Conservation (phyloP, 495 filamentous ascomycete genomes). For the Aspergillus mulundensis region DNA sequence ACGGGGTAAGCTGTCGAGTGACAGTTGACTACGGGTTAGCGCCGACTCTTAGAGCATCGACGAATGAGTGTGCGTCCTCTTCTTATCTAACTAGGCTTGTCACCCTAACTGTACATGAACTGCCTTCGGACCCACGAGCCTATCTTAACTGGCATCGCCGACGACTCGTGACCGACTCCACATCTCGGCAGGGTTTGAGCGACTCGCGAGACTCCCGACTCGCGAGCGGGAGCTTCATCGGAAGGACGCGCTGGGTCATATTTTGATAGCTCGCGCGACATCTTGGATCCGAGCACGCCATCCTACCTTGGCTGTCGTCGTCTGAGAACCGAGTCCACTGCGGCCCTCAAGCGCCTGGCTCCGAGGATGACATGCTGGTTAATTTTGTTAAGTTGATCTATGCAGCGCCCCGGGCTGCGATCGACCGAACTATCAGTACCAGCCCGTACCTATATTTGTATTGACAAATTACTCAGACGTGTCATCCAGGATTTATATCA, state of each 20-base stretch:
- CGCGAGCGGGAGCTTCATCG: neutral
- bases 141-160: neutral
- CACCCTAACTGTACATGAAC: neutral
- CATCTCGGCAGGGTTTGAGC: neutral
- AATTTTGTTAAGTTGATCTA: neutral
- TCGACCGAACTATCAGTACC: neutral
- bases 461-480: neutral
- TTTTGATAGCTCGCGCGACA: neutral
- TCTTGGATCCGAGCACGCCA: neutral
- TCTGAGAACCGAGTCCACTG: neutral
- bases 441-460: neutral
- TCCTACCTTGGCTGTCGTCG: neutral
- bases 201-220: neutral
- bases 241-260: neutral
- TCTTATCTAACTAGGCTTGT: neutral
- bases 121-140: neutral
- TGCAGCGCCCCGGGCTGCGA: neutral
- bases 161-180: neutral
- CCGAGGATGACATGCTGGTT: neutral
- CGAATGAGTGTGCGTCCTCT: neutral
- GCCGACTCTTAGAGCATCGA: neutral
- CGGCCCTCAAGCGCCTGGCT: neutral
- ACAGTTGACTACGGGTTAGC: conserved; percentile 4
- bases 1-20: conserved; percentile 9
- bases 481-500: neutral